Evolutionary conservation across 108 stramenopile species (phyloP).

Genomic region (Nannochloropsis salina): DNA sequence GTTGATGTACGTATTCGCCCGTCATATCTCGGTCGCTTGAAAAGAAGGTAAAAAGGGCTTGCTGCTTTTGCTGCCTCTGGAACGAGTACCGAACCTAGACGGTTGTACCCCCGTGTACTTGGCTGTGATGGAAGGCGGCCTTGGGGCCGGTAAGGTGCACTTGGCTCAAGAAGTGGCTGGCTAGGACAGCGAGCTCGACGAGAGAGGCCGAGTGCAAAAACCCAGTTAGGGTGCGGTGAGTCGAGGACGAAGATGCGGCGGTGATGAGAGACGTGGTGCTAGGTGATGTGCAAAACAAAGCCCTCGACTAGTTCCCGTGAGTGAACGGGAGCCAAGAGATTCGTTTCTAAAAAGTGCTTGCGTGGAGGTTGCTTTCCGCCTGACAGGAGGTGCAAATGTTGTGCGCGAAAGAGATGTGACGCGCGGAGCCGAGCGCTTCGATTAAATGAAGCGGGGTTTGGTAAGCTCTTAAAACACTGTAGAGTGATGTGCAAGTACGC

Average conservation of each 20-base stretch:
- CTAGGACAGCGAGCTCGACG: too few species aligned
- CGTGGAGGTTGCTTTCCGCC: not conserved
- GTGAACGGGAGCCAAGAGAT: not conserved
- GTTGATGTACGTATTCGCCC: not conserved
- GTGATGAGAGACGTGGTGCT: not conserved
- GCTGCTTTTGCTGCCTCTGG: not conserved
- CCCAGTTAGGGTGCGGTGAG: not conserved
- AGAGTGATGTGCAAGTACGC: too few species aligned
- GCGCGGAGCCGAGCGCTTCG: too few species aligned
- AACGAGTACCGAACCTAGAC: not conserved
- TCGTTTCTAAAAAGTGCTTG: not conserved
- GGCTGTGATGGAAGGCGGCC: not conserved
- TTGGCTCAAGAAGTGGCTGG: too few species aligned
- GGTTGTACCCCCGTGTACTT: not conserved
- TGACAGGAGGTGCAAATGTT: too few species aligned
- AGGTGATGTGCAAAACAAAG: conserved; percentile 18
- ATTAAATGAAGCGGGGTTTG: too few species aligned
- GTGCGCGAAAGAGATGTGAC: too few species aligned
- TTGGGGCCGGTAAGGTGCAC: not conserved
- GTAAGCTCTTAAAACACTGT: too few species aligned
- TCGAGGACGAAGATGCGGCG: not conserved
- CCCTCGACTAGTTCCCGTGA: not conserved
- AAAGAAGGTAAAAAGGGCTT: not conserved
- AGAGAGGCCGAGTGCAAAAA: too few species aligned
- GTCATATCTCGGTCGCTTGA: not conserved